Evolutionary conservation across 768 basidiomycete genomes (phyloP).

Genomic region (Russula lepida): DNA sequence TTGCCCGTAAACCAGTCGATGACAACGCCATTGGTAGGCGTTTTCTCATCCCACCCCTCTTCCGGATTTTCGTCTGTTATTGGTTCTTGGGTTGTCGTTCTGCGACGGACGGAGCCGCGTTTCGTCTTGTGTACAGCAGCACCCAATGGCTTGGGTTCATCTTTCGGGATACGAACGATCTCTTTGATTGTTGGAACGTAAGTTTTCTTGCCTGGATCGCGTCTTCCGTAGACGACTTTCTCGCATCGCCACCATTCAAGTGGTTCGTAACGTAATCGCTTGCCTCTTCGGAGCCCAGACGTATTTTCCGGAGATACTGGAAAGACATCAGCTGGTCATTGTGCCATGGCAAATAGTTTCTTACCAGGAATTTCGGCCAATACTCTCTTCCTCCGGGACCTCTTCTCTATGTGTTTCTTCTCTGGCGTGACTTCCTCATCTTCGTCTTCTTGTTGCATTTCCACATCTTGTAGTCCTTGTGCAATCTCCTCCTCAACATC

Average conservation of each 20-base stretch:
- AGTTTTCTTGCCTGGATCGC: slow-evolving; percentile 36
- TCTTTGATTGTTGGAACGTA: slow-evolving; percentile 61
- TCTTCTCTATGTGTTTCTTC: slow-evolving; percentile 4
- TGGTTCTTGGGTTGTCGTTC: slow-evolving; percentile 40
- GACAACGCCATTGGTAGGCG: slow-evolving; percentile 56
- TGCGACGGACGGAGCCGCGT: slow-evolving; percentile 31
- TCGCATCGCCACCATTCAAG: slow-evolving; percentile 93
- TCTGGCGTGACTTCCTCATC: slow-evolving; percentile 27
- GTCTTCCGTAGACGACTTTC: slow-evolving; percentile 72
- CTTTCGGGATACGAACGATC: slow-evolving; percentile 50
- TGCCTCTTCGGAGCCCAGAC: slow-evolving; percentile 58
- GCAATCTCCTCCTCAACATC: slow-evolving; percentile 37
- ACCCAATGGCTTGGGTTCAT: slow-evolving; percentile 41
- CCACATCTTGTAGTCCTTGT: slow-evolving; percentile 28
- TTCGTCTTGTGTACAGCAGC: slow-evolving; percentile 27
- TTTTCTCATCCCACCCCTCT: slow-evolving; percentile 83
- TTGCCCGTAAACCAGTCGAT: slow-evolving; percentile 53
- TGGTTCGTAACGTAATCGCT: slow-evolving; percentile 59
- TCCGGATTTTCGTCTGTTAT: slow-evolving; percentile 30
- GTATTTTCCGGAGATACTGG: slow-evolving; percentile 27
- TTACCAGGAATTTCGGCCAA: slow-evolving; percentile 1
- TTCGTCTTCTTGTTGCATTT: slow-evolving; percentile 23
- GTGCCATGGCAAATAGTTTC: neutral
- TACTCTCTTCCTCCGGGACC: slow-evolving; percentile 13
- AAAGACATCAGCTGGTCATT: neutral